Percentiles rank a stretch among this genome's conserved stretches.
These are phyloP conservation scores for Hemisphaericaspora lyxosophila DNA, from an alignment of 1,139 yeast genomes.

Conservation along the genomic window DNA sequence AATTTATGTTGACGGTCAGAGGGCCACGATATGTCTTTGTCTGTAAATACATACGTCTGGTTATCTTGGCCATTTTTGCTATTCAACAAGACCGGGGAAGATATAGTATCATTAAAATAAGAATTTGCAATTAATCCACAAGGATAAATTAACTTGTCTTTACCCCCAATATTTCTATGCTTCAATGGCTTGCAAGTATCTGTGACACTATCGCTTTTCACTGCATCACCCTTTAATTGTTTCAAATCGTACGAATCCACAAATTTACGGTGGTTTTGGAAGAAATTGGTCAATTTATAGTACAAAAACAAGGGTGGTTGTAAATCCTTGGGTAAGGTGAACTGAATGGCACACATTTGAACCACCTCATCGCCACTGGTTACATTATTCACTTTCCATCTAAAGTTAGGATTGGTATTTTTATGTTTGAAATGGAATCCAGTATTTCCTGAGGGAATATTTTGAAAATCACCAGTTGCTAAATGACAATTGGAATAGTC, in stretches of 20 bases:
- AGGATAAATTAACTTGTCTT: slow-evolving; percentile 60
- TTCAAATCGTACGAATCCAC: slow-evolving; percentile 67
- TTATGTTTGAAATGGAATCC: slow-evolving; percentile 54
- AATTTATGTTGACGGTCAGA: slow-evolving; percentile 71
- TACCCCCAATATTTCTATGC: slow-evolving; percentile 33
- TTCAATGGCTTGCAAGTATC: slow-evolving; percentile 62
- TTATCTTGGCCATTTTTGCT: slow-evolving; percentile 41
- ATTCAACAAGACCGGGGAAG: slow-evolving; percentile 47
- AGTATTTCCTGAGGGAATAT: slow-evolving; percentile 53
- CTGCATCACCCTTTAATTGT: slow-evolving; percentile 66
- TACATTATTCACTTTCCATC: slow-evolving; percentile 51
- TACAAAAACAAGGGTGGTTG: slow-evolving; percentile 63
- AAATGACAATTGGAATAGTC: slow-evolving; percentile 59
- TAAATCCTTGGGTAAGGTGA: slow-evolving; percentile 58
- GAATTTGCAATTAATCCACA: slow-evolving; percentile 97
- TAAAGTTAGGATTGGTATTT: slow-evolving; percentile 42
- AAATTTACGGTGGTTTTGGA: slow-evolving; percentile 76
- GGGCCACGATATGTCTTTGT: slow-evolving; percentile 81
- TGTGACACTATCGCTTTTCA: slow-evolving; percentile 42
- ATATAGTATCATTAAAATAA: slow-evolving; percentile 80
- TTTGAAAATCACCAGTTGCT: slow-evolving; percentile 28
- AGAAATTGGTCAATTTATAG: slow-evolving; percentile 71
- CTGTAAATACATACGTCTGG: slow-evolving; percentile 60
- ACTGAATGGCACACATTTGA: slow-evolving; percentile 54
- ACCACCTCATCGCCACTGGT: slow-evolving; percentile 35